These are phyloP conservation scores for Melampsora larici-populina DNA, from an alignment of 1,284 basidiomycete species.

Conservation along the genomic window DNA sequence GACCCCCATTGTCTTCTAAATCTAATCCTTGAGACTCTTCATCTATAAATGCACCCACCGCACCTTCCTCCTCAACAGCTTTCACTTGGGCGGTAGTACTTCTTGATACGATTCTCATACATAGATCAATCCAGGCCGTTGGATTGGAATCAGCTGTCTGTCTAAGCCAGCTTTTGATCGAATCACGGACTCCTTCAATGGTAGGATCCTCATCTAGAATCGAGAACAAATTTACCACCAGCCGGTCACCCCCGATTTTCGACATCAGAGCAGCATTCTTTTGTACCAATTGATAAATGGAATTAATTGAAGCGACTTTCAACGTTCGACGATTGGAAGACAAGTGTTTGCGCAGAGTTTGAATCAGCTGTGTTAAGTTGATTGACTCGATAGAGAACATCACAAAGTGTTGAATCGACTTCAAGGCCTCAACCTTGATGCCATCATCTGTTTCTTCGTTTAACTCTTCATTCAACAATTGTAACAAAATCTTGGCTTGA, in stretches of 20 bases:
- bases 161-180: conserved; percentile 90
- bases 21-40: conserved; percentile 51
- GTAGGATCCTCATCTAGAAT: conserved; percentile 91
- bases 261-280: conserved; percentile 89
- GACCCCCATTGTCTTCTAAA: conserved; percentile 40
- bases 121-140: conserved; percentile 95
- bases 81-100: conserved; percentile 18
- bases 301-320: conserved; percentile 90
- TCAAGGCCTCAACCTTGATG: conserved; percentile 86
- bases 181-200: conserved; percentile 87
- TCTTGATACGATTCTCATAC: conserved; percentile 90
- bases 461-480: conserved; percentile 82
- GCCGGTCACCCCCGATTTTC: conserved; percentile 82
- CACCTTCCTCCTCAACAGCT: conserved; percentile 64
- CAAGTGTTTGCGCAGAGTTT: conserved; percentile 27
- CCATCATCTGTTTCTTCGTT: conserved; percentile 76
- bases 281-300: conserved; percentile 94
- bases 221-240: conserved; percentile 91
- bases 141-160: conserved; percentile 91
- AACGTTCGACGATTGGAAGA: conserved; percentile 62
- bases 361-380: conserved; percentile 31
- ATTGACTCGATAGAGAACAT: conserved; percentile 87
- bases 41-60: conserved; percentile 43
- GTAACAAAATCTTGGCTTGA: conserved; percentile 73
- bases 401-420: conserved; percentile 90